Conservation (phyloP, 257 asterid genomes). For the Nicotiana knightiana region DNA sequence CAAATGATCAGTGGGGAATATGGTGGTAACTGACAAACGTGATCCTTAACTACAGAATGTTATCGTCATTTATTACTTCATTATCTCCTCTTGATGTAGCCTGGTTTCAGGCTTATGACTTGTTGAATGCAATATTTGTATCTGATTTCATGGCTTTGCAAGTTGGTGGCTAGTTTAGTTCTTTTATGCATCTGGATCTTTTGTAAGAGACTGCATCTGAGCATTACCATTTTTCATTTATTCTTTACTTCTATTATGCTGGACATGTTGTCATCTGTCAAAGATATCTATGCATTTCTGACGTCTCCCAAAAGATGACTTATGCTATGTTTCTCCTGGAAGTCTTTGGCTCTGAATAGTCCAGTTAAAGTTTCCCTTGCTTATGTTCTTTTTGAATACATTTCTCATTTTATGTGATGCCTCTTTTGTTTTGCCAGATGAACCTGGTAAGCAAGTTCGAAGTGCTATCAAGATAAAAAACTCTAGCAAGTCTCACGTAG, state of each 20-base stretch:
- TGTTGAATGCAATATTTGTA: neutral
- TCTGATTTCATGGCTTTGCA: slow-evolving; percentile 1
- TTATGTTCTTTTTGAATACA: neutral
- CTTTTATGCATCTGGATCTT: neutral
- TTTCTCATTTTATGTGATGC: neutral
- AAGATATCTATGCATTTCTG: neutral
- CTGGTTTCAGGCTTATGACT: neutral
- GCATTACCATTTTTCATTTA: neutral
- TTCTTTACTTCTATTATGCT: neutral
- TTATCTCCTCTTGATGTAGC: neutral
- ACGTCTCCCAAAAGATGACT: neutral
- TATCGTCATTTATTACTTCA: neutral
- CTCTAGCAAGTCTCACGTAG: slow-evolving; percentile 90
- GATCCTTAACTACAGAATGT: neutral
- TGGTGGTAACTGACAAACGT: neutral
- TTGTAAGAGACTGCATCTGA: neutral
- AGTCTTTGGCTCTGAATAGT: neutral
- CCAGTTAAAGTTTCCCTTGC: neutral
- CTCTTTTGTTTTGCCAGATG: slow-evolving; percentile 42
- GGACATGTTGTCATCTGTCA: neutral
- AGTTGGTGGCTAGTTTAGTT: neutral
- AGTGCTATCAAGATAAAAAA: slow-evolving; percentile 88
- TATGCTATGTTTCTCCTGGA: neutral
- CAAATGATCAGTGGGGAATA: neutral
- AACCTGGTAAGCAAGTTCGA: slow-evolving; percentile 89